A percentile compares a stretch with the other conserved stretches of the same genome.
Evolutionary conservation across 805 yeast species (phyloP).

Genomic region (Ogataea thermomethanolica): DNA sequence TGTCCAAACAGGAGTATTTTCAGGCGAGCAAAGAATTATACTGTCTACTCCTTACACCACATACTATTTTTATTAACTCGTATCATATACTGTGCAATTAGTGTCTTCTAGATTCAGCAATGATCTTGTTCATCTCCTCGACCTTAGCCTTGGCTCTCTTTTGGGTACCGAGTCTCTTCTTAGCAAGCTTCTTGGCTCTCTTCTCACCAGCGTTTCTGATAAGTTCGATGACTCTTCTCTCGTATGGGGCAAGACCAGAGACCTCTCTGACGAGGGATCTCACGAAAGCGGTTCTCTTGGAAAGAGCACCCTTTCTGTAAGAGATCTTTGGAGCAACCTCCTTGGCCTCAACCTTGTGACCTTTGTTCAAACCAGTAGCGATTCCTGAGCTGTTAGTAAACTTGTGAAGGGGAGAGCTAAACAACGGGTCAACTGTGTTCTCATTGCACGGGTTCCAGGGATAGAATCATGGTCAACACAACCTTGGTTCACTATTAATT

Average conservation of each 20-base stretch:
- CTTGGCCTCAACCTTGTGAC: conserved; percentile 90
- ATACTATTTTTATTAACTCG: conserved; percentile 7
- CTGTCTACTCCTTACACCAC: conserved; percentile 10
- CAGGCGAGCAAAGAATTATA: not conserved
- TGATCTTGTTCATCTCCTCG: conserved; percentile 95
- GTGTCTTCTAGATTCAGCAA: conserved; percentile 96
- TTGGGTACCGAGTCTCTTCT: conserved; percentile 99
- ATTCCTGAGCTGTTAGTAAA: conserved; percentile 52
- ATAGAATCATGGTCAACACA: too few relatives aligned
- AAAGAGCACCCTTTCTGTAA: conserved; percentile 93
- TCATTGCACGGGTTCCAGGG: too few relatives aligned
- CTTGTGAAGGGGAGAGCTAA: not conserved
- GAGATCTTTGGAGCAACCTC: conserved; percentile 86
- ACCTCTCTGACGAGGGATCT: conserved; percentile 95
- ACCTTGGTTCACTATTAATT: too few relatives aligned
- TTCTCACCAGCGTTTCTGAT: conserved; percentile 99
- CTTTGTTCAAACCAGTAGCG: conserved; percentile 99
- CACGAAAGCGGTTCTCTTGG: conserved; percentile 95
- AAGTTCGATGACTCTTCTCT: conserved; percentile 98
- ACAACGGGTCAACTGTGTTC: not conserved
- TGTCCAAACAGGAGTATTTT: not conserved
- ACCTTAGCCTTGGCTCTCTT: conserved; percentile 99
- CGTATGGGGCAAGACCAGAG: conserved; percentile 99
- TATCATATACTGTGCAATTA: conserved; percentile 35
- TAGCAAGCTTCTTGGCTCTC: conserved; percentile 99